Base-by-base conservation (phyloP, 192 early-diverging fungal species). In the Glomus cerebriforme region DNA sequence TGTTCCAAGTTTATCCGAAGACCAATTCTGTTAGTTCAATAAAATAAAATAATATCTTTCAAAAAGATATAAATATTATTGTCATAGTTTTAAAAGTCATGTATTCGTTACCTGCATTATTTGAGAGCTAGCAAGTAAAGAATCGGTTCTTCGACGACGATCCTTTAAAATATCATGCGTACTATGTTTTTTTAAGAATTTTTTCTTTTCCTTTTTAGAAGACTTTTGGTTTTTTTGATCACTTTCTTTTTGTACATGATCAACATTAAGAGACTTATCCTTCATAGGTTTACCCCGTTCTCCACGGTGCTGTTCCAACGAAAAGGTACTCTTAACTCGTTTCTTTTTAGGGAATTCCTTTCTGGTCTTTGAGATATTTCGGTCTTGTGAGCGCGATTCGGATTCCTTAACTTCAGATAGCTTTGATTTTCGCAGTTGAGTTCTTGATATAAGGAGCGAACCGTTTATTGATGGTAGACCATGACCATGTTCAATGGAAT, bases 1-100 rank as follows among this genome's bases (percentile, higher is more conserved):
- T 68, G 66, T 68, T 9, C 66, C 66, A 39, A 68, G 66, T 9
- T 68, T 68, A 68, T 37, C 22, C 19, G 66, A 68, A 43, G n/a
- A 68, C 31, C 31, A 68, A n/a, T 68, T 68, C 66, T 68, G 35
- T 37, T 12, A 10, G 9, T n/a, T 35, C 2, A 35, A 31, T 35
- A 67, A 17, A 32, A 68, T 12, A 64, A 15, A 64, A 0, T 34
- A 22, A n/a, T 66, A 31, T 31, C 13, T 26, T 65, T 5, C n/a
- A n/a, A n/a, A n/a, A 32, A 32, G 31, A 66, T 32, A 1, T 2
- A 13, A 32, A 66, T 31, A 15, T 34, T 13, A 31, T 32, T 29
- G 26, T 13, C 2, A 17, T 32, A 31, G 2, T n/a, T n/a, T n/a
- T n/a, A n/a, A 1, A 37, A 68, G 9, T 68, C 19, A 31, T 9